Evolutionary conservation across 2,329 filamentous ascomycete species (phyloP).

Genomic region (Aureobasidium sp.): DNA sequence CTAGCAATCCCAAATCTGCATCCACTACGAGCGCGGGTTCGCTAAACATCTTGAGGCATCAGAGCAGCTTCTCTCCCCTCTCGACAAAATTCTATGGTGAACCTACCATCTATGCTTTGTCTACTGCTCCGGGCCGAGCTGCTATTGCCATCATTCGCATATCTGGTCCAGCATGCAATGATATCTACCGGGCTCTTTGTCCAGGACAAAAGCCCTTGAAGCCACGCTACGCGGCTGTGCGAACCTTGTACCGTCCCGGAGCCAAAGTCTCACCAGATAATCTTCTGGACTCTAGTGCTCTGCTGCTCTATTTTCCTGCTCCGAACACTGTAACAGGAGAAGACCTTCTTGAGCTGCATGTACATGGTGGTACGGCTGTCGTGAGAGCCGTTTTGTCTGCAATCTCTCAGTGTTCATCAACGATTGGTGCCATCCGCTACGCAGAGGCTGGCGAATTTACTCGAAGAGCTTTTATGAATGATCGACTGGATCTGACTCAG

Average conservation of each 20-base stretch:
- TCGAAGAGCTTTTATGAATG: constrained; percentile 80
- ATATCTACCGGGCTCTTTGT: constrained; percentile 61
- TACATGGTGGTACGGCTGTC: constrained; percentile 88
- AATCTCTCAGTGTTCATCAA: constrained; percentile 51
- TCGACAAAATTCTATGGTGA: constrained; percentile 7
- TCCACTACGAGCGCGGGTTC: not conserved
- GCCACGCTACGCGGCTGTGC: constrained; percentile 61
- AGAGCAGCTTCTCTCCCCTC: not conserved
- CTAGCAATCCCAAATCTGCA: not conserved
- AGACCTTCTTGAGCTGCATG: constrained; percentile 83
- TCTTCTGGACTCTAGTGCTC: constrained; percentile 66
- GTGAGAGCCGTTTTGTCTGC: constrained; percentile 78
- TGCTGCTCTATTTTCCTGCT: constrained; percentile 74
- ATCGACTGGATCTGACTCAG: constrained; percentile 78
- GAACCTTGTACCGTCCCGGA: constrained; percentile 61
- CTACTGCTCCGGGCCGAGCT: constrained; percentile 75
- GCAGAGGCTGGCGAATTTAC: constrained; percentile 96
- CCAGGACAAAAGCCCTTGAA: constrained; percentile 48
- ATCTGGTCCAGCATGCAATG: constrained; percentile 66
- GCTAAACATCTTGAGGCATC: not conserved
- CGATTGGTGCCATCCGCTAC: constrained; percentile 56
- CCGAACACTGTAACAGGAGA: constrained; percentile 86
- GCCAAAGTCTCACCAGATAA: constrained; percentile 33
- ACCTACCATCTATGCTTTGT: constrained; percentile 82
- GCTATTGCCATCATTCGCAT: constrained; percentile 87